Evolutionary conservation across 2,329 filamentous ascomycete genomes (phyloP).

Genomic region (Cercospora berteroae): DNA sequence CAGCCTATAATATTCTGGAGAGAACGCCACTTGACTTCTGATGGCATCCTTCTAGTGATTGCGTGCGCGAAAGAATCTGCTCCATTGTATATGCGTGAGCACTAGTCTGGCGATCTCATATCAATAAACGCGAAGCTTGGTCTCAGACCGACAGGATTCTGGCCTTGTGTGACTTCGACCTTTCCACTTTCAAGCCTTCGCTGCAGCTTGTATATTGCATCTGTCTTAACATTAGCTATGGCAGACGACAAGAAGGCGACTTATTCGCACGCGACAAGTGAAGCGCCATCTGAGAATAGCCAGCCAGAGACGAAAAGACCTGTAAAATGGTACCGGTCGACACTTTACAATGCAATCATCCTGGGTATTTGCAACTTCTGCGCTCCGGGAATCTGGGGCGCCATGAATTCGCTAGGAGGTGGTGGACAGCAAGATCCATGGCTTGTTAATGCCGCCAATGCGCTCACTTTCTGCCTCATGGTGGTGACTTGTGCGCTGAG

Average conservation of each 20-base stretch:
- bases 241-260: conserved; percentile 17
- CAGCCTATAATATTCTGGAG: background rate
- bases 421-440: conserved; percentile 64
- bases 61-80: background rate
- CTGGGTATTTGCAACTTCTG: conserved; percentile 69
- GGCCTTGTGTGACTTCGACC: background rate
- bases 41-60: conserved; percentile 3
- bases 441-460: conserved; percentile 69
- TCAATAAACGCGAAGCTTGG: background rate
- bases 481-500: conserved; percentile 67
- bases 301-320: conserved; percentile 8
- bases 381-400: conserved; percentile 66
- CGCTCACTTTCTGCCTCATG: conserved; percentile 71
- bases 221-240: conserved; percentile 3
- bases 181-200: background rate
- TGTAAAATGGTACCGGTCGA: conserved; percentile 61
- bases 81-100: background rate
- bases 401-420: conserved; percentile 67
- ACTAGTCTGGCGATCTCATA: background rate
- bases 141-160: background rate
- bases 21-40: background rate
- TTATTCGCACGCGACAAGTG: conserved; percentile 12
- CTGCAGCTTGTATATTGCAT: background rate
- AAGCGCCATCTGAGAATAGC: conserved; percentile 13
- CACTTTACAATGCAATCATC: conserved; percentile 70